Evolutionary conservation across 2,329 filamentous ascomycete genomes (phyloP).

Genomic region (Macrophomina tecta): DNA sequence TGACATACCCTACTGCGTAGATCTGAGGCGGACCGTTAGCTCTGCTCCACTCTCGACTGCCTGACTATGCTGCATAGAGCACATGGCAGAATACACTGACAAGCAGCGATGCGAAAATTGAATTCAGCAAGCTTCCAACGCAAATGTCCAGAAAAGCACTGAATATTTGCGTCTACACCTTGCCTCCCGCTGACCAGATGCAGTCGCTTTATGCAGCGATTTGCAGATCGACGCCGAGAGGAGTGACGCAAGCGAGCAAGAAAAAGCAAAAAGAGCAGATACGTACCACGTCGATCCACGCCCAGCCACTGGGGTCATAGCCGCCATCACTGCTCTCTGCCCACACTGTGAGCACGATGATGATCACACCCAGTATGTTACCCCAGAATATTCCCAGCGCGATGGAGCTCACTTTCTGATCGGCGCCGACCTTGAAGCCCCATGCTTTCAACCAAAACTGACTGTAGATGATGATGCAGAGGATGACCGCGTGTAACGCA

Average conservation of each 20-base stretch:
- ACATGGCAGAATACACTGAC: too few relatives aligned
- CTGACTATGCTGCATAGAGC: too few relatives aligned
- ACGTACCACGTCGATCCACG: constrained; percentile 68
- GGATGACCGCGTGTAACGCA: constrained; percentile 76
- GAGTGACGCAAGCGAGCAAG: too few relatives aligned
- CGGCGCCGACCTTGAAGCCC: constrained; percentile 70
- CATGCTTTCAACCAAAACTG: constrained; percentile 77
- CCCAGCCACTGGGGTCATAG: constrained; percentile 59
- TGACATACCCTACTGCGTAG: constrained; percentile 81
- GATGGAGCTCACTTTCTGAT: constrained; percentile 62
- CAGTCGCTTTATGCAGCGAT: not conserved
- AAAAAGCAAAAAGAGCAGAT: constrained; percentile 33
- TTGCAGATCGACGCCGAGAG: not conserved
- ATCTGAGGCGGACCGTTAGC: constrained; percentile 44
- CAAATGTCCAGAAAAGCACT: too few relatives aligned
- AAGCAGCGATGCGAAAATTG: too few relatives aligned
- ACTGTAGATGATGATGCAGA: constrained; percentile 75
- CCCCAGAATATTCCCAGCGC: constrained; percentile 75
- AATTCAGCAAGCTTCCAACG: too few relatives aligned
- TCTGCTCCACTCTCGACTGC: too few relatives aligned
- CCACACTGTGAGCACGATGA: constrained; percentile 56
- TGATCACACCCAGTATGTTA: constrained; percentile 62
- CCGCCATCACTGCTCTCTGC: constrained; percentile 49
- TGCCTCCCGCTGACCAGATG: not conserved
- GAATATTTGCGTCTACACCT: too few relatives aligned